Base-by-base conservation (phyloP, 768 basidiomycete species). In the Panus rudis region DNA sequence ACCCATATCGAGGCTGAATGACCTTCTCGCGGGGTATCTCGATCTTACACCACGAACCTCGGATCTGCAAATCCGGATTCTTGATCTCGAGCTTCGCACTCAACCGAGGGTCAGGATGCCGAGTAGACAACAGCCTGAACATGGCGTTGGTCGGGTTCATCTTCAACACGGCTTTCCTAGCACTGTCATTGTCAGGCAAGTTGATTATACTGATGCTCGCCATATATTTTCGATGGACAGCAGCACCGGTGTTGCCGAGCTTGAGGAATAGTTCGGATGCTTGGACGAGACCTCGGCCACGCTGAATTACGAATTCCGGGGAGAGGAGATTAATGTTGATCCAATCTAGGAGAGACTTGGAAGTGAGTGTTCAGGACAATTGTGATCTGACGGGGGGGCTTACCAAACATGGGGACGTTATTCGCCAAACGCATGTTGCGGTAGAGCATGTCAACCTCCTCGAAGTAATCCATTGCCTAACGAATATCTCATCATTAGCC, bases 11-110 rank as follows among this genome's bases (percentile, higher is more conserved):
- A 56, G 63, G 48, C 55, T 55, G 16, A 59, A 57, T 32, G 24
- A 50, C 55, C 52, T 58, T 14, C 61, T 43, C 38, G 60, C 62
- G 33, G 2, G 43, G 49, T 35, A 55, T 45, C 26, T 50, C 46
- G 4, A 67, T 44, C 45, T 64, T 63, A 44, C 51, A 48, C 68
- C 66, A 68, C 0, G 63, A 65, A 2, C 68, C 68, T 3, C 53
- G 56, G 5, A 65, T 47, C 40, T 72, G 68, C 25, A 54, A 28
- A 6, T 22, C 26, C 8, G 45, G 37, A 14, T 49, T 11, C 8
- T 23, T 33, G 28, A 51, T n/a, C 11, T 47, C 41, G 6, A 37
- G 19, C n/a, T 44, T 35, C 23, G 49, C 42, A n/a, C 38, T 37
- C 10, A 47, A 17, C 17, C 45, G 10, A 3, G 47, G 46, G 19